These are phyloP conservation scores for Septoria petroselini DNA, from an alignment of 2,329 filamentous ascomycete species.

Conservation along the genomic window DNA sequence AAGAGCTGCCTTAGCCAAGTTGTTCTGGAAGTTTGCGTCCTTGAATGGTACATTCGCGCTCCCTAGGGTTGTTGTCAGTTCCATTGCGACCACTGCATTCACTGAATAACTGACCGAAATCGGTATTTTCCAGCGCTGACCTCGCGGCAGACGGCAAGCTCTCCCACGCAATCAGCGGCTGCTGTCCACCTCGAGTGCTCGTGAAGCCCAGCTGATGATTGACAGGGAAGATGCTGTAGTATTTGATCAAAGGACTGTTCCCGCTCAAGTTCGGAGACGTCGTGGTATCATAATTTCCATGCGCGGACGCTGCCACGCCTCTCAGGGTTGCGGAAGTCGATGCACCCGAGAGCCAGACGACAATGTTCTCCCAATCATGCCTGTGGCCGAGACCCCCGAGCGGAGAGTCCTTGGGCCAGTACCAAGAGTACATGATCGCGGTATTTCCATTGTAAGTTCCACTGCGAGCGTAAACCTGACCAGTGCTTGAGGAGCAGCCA, in stretches of 20 bases:
- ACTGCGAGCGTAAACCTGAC: slow-evolving; percentile 53
- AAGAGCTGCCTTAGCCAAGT: slow-evolving; percentile 38
- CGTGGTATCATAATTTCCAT: slow-evolving; percentile 49
- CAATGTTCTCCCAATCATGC: slow-evolving; percentile 56
- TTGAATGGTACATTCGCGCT: slow-evolving; percentile 49
- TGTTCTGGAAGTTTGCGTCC: slow-evolving; percentile 47
- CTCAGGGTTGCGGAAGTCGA: slow-evolving; percentile 44
- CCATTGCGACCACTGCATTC: neutral
- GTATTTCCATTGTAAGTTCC: slow-evolving; percentile 43
- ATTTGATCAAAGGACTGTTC: slow-evolving; percentile 48
- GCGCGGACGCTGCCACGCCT: slow-evolving; percentile 53
- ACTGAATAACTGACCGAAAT: slow-evolving; percentile 41
- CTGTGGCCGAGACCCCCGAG: slow-evolving; percentile 49
- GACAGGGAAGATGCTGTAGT: slow-evolving; percentile 49
- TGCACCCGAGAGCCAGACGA: slow-evolving; percentile 50
- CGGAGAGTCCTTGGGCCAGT: slow-evolving; percentile 49
- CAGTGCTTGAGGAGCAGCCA: slow-evolving; percentile 46
- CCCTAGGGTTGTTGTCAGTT: slow-evolving; percentile 8
- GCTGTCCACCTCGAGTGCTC: slow-evolving; percentile 34
- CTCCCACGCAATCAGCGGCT: slow-evolving; percentile 50
- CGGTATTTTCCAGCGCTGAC: slow-evolving; percentile 45
- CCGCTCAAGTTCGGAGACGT: slow-evolving; percentile 45
- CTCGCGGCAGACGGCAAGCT: slow-evolving; percentile 46
- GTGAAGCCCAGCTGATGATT: slow-evolving; percentile 49
- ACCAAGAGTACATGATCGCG: slow-evolving; percentile 55